Conservation (phyloP, 2,329 filamentous ascomycete species). For the Didymella keratinophila region DNA sequence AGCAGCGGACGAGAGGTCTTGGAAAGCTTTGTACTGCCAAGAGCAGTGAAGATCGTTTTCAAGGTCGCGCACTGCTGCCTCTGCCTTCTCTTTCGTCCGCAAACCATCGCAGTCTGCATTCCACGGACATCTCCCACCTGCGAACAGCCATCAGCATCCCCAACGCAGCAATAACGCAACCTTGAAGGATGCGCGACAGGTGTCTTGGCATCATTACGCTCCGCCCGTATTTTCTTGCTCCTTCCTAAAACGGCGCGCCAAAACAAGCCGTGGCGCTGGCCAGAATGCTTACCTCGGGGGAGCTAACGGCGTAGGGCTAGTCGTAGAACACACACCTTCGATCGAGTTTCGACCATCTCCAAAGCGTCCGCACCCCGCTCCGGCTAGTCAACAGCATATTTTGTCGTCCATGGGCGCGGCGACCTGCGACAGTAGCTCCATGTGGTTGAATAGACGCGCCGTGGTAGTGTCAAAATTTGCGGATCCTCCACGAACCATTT, state of each 20-base stretch:
- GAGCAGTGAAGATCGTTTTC: neutral
- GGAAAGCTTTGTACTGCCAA: constrained; percentile 18
- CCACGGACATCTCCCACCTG: neutral
- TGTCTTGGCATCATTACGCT: constrained; percentile 22
- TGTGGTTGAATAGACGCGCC: neutral
- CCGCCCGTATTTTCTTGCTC: constrained; percentile 17
- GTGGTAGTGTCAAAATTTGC: neutral
- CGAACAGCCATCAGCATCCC: constrained; percentile 2
- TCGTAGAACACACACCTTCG: constrained; percentile 13
- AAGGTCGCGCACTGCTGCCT: neutral
- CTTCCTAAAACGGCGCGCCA: constrained; percentile 13
- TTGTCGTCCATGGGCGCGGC: constrained; percentile 5
- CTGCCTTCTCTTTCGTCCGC: neutral
- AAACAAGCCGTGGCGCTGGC: constrained; percentile 17
- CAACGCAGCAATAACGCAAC: neutral
- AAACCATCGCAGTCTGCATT: neutral
- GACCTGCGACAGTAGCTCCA: constrained; percentile 7
- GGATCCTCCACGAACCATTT: neutral
- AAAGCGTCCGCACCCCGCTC: constrained; percentile 18
- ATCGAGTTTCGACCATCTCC: constrained; percentile 15
- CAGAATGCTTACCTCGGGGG: constrained; percentile 18
- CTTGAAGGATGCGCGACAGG: constrained; percentile 9
- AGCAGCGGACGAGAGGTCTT: constrained; percentile 21
- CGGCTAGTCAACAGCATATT: constrained; percentile 12
- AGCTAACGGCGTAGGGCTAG: constrained; percentile 7